Conservation (phyloP, 331 rosid species). For the Malus hybrid region DNA sequence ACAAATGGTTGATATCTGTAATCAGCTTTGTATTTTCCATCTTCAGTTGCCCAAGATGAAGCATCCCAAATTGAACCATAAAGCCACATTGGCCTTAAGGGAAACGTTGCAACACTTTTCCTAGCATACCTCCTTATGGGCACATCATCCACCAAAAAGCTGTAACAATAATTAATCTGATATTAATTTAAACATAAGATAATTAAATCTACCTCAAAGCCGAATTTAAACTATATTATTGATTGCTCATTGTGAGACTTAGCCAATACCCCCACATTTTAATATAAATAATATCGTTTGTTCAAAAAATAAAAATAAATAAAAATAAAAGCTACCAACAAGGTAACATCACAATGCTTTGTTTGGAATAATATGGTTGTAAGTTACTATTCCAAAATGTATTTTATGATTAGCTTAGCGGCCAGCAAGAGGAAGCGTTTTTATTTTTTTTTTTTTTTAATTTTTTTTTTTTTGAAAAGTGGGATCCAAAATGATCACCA, state of each 20-base stretch:
- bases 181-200: background rate
- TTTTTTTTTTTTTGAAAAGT: too few relatives aligned
- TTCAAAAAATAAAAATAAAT: too few relatives aligned
- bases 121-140: conserved; percentile 84
- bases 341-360: background rate
- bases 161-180: conserved; percentile 12
- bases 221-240: too few relatives aligned
- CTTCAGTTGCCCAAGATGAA: conserved; percentile 99
- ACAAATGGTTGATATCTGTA: conserved; percentile 87
- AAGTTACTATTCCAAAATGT: background rate
- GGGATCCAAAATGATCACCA: too few relatives aligned
- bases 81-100: conserved; percentile 92
- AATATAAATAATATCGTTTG: too few relatives aligned
- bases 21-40: conserved; percentile 95
- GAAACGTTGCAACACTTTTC: conserved; percentile 68
- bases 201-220: background rate
- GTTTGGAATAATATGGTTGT: background rate
- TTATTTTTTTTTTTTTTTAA: too few relatives aligned
- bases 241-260: too few relatives aligned
- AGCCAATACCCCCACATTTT: accelerated
- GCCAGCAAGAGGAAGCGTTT: background rate
- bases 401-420: background rate
- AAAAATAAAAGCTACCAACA: background rate
- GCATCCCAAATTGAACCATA: conserved; percentile 99
- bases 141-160: conserved; percentile 93